Base-by-base conservation (phyloP, 2,329 filamentous ascomycete species). In the Endoconidiophora polonica region DNA sequence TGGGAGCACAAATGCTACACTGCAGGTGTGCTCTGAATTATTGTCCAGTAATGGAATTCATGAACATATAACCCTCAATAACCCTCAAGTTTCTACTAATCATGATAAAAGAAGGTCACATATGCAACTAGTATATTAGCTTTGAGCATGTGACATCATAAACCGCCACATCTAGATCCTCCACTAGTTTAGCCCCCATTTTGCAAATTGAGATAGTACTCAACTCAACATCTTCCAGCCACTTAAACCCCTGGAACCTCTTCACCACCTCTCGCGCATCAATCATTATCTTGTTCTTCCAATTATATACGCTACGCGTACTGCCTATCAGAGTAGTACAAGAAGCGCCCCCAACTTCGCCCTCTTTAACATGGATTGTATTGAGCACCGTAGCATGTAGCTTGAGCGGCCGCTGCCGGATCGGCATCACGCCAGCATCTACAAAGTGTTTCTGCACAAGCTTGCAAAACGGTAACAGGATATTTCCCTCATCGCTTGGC, bases 311-410 rank as follows among this genome's bases (percentile, higher is more conserved):
- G 22, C 44, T 18, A 3, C 9, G 9, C 9, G 29, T 12, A 33
- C 29, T 33, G 4, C 29, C 12, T 5, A 12, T 33, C 9, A 33
- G 29, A 10, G 29, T 33, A 12, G 29, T 9, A 33, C 9, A 9
- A 33, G 29, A 33, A 9, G 3, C 9, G 29, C 29, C 10, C 62
- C 54, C 63, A 56, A 33, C 55, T 55, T 51, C 57, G 16, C 16
- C 16, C 16, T 18, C 16, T 18, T 56, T 75, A 41, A 78, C 77
- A 60, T 94, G 93, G 12, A 87, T 76, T 0, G 87, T 93, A 62
- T 95, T 94, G 46, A 91, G 65, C 3, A 95, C 67, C 0, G 90
- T 95, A 16, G 85, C 86, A 60, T 95, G 90, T 47, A 95, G 65
- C 18, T 84, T 33, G 29, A 33, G 29, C 9, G 85, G 67, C 10